Base-by-base conservation (phyloP, 352 stramenopile species). In the Pythium insidiosum region DNA sequence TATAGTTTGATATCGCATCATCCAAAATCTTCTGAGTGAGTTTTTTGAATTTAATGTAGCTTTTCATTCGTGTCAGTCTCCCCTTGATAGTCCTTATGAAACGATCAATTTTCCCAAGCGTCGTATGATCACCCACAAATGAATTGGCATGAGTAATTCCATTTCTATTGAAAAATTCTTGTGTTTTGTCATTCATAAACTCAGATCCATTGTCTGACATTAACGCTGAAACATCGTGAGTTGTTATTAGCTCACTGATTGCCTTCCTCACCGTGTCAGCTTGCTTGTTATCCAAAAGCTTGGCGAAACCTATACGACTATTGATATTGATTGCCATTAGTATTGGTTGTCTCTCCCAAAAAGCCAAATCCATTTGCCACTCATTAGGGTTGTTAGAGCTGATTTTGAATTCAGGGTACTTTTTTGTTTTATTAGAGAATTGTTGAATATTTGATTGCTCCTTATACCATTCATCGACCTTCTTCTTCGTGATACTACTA, bases 101-200 rank as follows among this genome's bases (percentile, higher is more conserved):
- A 38, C 59, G 24, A 43, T 67, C 62, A 26, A 73, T 71, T 39
- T 73, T 73, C 16, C 62, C 66, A 49, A 73, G 60, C 2, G 57
- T 65, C 6, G 30, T 30, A 36, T 73, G 56, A 51, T 77, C 58
- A 31, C 56, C 61, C 3, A 43, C 38, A 16, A 68, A 61, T 25
- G 63, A 67, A 22, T 69, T 72, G 44, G 47, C 66, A 40, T 70
- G 58, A 9, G 59, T 43, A 39, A 72, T 75, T 11, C 49, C 57
- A 12, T 67, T 57, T 4, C 11, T 18, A 43, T 65, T 54, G 5
- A 72, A 54, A 20, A 50, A 66, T 21, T 34, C 25, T 43, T 63
- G 50, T 36, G 51, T 35, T n/a, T 46, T 16, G 2, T 50, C 34
- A 21, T 69, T 72, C 46, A 69, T 58, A 25, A 68, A 72, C 30